Evolutionary conservation across 345 rosid species (phyloP).

Genomic region (Boechera divaricarpa): DNA sequence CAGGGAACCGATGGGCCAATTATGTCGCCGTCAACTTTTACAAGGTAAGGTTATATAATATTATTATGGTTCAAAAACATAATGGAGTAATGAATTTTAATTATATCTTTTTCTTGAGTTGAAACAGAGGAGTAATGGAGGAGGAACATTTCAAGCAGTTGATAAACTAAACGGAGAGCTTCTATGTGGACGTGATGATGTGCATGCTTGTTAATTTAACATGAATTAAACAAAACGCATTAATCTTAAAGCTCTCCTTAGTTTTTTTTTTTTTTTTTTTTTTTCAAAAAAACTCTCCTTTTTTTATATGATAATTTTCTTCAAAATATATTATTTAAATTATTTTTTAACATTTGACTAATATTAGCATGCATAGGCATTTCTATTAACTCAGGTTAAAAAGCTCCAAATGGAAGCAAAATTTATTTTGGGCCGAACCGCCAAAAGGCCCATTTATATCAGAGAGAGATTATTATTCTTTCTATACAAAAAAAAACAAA

Average conservation of each 20-base stretch:
- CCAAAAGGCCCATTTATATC: conserved; percentile 4
- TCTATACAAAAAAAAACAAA: background rate
- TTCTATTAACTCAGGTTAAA: no score
- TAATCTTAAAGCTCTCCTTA: no score
- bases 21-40: conserved; percentile 61
- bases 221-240: no score
- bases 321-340: no score
- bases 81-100: background rate
- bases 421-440: background rate
- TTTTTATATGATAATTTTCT: no score
- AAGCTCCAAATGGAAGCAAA: no score
- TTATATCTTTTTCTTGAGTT: background rate
- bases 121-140: conserved; percentile 60
- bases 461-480: background rate
- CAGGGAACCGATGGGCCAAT: conserved; percentile 65
- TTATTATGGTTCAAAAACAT: background rate
- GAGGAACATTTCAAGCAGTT: conserved; percentile 65
- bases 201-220: conserved; percentile 35
- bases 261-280: no score
- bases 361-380: no score
- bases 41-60: conserved; percentile 45
- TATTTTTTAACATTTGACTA: no score
- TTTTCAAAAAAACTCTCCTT: no score
- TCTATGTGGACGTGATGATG: conserved; percentile 57
- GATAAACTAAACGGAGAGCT: conserved; percentile 64